Percentiles rank a stretch among this genome's conserved stretches.
These are phyloP conservation scores for Lachnellula arida DNA, from an alignment of 2,329 filamentous ascomycete genomes.

Conservation along the genomic window DNA sequence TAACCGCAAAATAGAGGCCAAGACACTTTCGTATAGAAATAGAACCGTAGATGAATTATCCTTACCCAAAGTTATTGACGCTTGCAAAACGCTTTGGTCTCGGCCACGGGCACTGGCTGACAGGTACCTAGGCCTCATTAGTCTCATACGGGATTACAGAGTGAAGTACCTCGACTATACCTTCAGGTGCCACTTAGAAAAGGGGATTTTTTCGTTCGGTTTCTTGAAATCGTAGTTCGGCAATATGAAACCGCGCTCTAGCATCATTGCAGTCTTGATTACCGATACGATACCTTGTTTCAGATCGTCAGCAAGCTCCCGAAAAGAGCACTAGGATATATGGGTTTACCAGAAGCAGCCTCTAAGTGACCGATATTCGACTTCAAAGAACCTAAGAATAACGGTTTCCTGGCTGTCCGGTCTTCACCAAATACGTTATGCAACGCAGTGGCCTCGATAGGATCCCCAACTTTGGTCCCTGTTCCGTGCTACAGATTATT, in stretches of 20 bases:
- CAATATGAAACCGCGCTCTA: constrained; percentile 28
- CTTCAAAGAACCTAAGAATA: constrained; percentile 26
- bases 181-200: constrained; percentile 36
- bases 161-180: constrained; percentile 16
- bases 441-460: constrained; percentile 23
- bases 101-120: constrained; percentile 27
- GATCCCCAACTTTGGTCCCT: constrained; percentile 21
- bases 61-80: constrained; percentile 34
- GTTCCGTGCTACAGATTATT: constrained; percentile 1
- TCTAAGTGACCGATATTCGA: constrained; percentile 28
- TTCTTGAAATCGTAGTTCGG: constrained; percentile 33
- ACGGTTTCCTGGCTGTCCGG: constrained; percentile 18
- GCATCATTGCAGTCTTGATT: constrained; percentile 28
- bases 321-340: neutral
- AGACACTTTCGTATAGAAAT: neutral
- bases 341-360: constrained; percentile 20
- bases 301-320: neutral
- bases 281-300: constrained; percentile 21
- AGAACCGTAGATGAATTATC: neutral
- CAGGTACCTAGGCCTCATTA: constrained; percentile 25
- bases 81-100: constrained; percentile 44
- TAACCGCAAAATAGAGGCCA: neutral
- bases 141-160: neutral
- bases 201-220: constrained; percentile 36
- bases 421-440: constrained; percentile 25